A percentile compares a stretch with the other conserved stretches of the same genome.
These are phyloP conservation scores for Paecilomyces formosus DNA, from an alignment of 2,329 filamentous ascomycete genomes.

Conservation along the genomic window DNA sequence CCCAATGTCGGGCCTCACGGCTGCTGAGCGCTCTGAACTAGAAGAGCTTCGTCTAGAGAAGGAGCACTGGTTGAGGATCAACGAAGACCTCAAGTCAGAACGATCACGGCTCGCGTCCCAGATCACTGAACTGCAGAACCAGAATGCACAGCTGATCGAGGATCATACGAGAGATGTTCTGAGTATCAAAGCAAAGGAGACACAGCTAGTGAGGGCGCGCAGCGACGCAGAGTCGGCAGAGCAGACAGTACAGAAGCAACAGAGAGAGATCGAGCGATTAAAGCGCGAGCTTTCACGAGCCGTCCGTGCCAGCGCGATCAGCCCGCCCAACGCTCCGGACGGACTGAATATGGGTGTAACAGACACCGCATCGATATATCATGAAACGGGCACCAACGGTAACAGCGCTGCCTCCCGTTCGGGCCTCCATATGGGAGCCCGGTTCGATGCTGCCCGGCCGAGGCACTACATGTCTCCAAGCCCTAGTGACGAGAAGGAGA, in stretches of 20 bases:
- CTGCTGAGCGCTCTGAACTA: constrained; percentile 83
- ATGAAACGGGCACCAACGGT: constrained; percentile 25
- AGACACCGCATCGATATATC: constrained; percentile 42
- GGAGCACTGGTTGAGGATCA: constrained; percentile 65
- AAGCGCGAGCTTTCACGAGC: constrained; percentile 69
- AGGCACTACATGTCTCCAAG: constrained; percentile 41
- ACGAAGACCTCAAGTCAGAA: constrained; percentile 76
- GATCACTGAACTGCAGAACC: constrained; percentile 89
- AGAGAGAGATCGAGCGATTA: constrained; percentile 82
- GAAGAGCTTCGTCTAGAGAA: constrained; percentile 81
- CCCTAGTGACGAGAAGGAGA: constrained; percentile 70
- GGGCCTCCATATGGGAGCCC: constrained; percentile 29
- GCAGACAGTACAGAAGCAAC: constrained; percentile 72
- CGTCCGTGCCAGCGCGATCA: constrained; percentile 32
- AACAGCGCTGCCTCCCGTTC: constrained; percentile 20
- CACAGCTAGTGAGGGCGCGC: constrained; percentile 83
- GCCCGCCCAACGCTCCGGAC: constrained; percentile 35
- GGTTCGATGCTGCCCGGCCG: constrained; percentile 34
- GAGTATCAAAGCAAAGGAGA: constrained; percentile 97
- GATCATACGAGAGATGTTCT: constrained; percentile 93
- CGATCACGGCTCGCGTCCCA: constrained; percentile 75
- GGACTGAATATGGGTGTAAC: constrained; percentile 46
- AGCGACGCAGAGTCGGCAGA: constrained; percentile 87
- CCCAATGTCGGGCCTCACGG: constrained; percentile 58
- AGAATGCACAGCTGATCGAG: constrained; percentile 94